Evolutionary conservation across 192 early-diverging fungal species (phyloP), one percentile per base, ranked within the genome.

Genomic region (Coemansia sp.): DNA sequence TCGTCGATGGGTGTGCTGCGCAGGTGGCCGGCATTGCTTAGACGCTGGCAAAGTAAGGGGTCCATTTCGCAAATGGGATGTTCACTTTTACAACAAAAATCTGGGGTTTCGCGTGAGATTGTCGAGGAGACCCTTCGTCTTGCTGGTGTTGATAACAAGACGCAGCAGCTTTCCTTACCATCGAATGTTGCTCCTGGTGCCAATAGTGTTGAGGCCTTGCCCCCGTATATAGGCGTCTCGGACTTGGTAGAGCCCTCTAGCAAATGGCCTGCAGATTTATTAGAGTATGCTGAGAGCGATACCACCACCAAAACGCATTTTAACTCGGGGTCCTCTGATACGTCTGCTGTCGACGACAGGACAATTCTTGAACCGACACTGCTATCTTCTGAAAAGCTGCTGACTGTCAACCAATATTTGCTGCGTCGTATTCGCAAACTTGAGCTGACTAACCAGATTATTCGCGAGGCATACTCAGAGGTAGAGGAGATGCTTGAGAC

Each of bases 381-480:
- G 11, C 25, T 59, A 6, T 65, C 63, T 1, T 33, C 52, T 0
- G 63, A 65, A 17, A 65, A 59, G 27, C 63, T 71, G 10, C 57
- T 71, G 6, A 33, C 58, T 11, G 60, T 62, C 25, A 82, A 76
- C 59, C 60, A 69, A 36, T 68, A 76, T 25, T 52, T 82, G 36
- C 54, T 74, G 65, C 74, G 79, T 32, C 70, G 79, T 22, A 70
- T 82, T 30, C 79, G 79, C 57, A 82, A 82, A 54, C 79, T 82
- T 7, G 79, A 82, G 75, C 65, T 82, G 52, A 74, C 71, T n/a
- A 82, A 82, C 60, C 80, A 76, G 63, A 74, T 82, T 39, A 56
- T 76, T 39, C 65, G 62, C 27, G 80, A 82, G 70, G 80, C 80
- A 24, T 82, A 82, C 32, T 31, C 59, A 17, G 80, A 76, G 57